These are phyloP conservation scores for Triticum turgidum DNA, from an alignment of 176 grass and related monocot species.

Conservation along the genomic window DNA sequence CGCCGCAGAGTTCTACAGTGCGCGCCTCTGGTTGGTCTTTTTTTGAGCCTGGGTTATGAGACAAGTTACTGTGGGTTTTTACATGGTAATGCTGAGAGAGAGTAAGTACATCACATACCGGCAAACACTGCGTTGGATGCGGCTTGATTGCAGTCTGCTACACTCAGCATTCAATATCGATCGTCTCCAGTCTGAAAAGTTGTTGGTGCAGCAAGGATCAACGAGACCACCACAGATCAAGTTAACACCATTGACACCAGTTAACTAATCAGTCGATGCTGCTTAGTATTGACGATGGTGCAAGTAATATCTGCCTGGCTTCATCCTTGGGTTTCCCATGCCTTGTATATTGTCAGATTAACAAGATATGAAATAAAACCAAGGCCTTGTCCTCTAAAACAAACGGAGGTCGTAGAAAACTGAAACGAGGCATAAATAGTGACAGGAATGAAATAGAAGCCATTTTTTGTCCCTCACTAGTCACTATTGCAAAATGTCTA, in stretches of 20 bases:
- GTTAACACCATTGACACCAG: neutral
- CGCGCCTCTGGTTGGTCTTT: neutral
- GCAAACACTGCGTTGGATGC: neutral
- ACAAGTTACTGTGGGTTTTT: neutral
- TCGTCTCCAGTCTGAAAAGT: constrained; percentile 21
- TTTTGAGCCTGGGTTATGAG: neutral
- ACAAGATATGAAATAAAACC: neutral
- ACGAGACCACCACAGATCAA: neutral
- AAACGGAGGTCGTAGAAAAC: too few species aligned
- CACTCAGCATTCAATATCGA: constrained; percentile 26
- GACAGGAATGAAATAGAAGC: too few species aligned
- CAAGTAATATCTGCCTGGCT: neutral
- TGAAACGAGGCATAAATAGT: too few species aligned
- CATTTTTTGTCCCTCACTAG: too few species aligned
- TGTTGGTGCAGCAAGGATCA: neutral
- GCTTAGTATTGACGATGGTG: neutral
- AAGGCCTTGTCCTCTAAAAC: neutral
- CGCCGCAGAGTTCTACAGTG: constrained; percentile 20
- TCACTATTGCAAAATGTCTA: too few species aligned
- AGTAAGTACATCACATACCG: neutral
- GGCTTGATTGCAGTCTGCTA: neutral
- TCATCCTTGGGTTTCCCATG: neutral
- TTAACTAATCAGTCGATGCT: neutral
- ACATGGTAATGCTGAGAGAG: neutral
- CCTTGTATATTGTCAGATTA: neutral